phyloP scores from a whole-genome alignment of 2,329 filamentous ascomycete species.

The Scleromitrula shiraiana region DNA sequence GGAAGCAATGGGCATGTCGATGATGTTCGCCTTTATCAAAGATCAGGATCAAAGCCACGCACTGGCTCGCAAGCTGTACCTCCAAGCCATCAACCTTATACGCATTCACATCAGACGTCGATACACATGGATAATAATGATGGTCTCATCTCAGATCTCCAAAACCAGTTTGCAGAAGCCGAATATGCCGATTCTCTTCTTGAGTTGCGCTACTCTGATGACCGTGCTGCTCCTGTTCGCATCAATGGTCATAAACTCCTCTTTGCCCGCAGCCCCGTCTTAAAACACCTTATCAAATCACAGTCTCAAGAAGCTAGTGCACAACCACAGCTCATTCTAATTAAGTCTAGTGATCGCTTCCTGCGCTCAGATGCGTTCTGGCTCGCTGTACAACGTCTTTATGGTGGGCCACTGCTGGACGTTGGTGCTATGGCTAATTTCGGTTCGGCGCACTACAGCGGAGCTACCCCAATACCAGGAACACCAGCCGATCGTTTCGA shows the following conservation, averaged over 20 bases:
- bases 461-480: conserved; percentile 32
- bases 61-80: conserved; percentile 15
- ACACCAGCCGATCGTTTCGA: conserved; percentile 38
- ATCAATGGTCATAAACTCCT: conserved; percentile 49
- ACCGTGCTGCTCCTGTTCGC: conserved; percentile 33
- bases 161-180: conserved; percentile 33
- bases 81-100: conserved; percentile 12
- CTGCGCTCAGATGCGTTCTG: conserved; percentile 49
- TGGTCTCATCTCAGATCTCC: conserved; percentile 34
- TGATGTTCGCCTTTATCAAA: conserved; percentile 24
- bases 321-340: conserved; percentile 32
- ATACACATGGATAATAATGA: conserved; percentile 29
- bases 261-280: conserved; percentile 43
- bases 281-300: conserved; percentile 30
- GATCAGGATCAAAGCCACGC: conserved; percentile 18
- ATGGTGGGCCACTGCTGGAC: conserved; percentile 44
- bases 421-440: conserved; percentile 17
- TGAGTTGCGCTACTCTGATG: conserved; percentile 38
- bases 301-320: conserved; percentile 24
- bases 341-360: conserved; percentile 45
- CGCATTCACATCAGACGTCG: conserved; percentile 17
- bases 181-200: conserved; percentile 40
- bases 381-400: conserved; percentile 49
- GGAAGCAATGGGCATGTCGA: conserved; percentile 31
- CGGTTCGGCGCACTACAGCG: conserved; percentile 10